A percentile compares a stretch with the other conserved stretches of the same genome.
Conservation (phyloP, 768 basidiomycete genomes). For the Terana coerulea region DNA sequence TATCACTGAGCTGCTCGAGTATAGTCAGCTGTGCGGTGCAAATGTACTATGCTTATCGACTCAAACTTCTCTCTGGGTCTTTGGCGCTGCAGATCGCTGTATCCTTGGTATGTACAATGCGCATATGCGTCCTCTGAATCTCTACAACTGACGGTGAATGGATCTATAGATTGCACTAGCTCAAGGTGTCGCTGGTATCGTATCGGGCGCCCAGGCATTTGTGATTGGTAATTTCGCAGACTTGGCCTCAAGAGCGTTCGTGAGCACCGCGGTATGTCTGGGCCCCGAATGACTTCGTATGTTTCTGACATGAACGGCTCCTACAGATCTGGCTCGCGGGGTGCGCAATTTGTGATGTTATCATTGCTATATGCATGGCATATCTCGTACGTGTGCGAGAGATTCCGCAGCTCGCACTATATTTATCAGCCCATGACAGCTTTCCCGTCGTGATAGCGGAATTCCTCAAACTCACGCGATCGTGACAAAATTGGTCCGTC, state of each 20-base stretch:
- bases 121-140: background rate
- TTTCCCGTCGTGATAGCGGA: background rate
- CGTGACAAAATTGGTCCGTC: background rate
- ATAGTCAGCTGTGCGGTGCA: background rate
- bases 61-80: background rate
- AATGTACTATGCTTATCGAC: background rate
- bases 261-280: background rate
- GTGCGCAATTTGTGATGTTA: constrained; percentile 20
- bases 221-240: background rate
- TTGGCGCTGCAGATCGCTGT: background rate
- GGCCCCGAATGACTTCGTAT: background rate
- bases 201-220: background rate
- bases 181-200: background rate
- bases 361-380: constrained; percentile 23
- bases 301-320: background rate
- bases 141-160: background rate
- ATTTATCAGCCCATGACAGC: background rate
- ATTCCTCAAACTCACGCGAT: background rate
- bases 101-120: background rate
- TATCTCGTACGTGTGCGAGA: constrained; percentile 9
- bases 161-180: background rate
- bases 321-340: constrained; percentile 22
- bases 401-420: background rate
- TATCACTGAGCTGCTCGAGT: background rate
- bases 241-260: background rate